Percentiles rank a stretch among this genome's conserved stretches.
Conservation (phyloP, 768 basidiomycete genomes). For the Suillus plorans region DNA sequence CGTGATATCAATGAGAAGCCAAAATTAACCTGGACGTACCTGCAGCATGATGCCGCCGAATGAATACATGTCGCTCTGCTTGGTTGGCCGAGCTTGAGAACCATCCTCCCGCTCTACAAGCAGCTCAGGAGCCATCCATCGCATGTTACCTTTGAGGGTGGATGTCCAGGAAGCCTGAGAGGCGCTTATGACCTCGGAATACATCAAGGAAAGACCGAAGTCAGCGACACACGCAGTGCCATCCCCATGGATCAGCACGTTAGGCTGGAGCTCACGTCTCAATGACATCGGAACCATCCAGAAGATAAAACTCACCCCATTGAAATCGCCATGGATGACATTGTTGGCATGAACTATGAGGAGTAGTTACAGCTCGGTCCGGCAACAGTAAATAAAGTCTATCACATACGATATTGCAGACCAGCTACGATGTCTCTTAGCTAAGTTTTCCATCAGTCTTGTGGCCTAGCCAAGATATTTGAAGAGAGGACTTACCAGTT, state of each 20-base stretch:
- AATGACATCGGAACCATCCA: not conserved
- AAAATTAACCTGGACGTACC: conserved; percentile 18
- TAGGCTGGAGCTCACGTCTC: conserved; percentile 30
- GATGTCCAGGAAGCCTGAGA: not conserved
- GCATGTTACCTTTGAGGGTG: conserved; percentile 31
- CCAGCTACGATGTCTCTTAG: not conserved
- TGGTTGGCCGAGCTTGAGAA: not conserved
- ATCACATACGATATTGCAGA: not conserved
- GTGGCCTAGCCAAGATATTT: not conserved
- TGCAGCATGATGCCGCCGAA: conserved; percentile 37
- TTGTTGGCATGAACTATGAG: not conserved
- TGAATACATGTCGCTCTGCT: conserved; percentile 41
- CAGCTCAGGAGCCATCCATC: conserved; percentile 43
- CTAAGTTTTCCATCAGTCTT: not conserved
- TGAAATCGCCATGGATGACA: conserved; percentile 10
- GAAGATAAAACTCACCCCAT: conserved; percentile 1
- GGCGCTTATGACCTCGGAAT: conserved; percentile 29
- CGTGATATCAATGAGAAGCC: not conserved
- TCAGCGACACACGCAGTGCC: conserved; percentile 44
- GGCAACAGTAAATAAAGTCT: not conserved
- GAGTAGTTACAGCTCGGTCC: not conserved
- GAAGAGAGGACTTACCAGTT: conserved; percentile 13
- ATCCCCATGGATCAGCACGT: conserved; percentile 43
- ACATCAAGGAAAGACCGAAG: conserved; percentile 46
- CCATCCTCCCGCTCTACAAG: conserved; percentile 19